Conservation (phyloP, 78 protist species). For the Speleostelium caveatum region DNA sequence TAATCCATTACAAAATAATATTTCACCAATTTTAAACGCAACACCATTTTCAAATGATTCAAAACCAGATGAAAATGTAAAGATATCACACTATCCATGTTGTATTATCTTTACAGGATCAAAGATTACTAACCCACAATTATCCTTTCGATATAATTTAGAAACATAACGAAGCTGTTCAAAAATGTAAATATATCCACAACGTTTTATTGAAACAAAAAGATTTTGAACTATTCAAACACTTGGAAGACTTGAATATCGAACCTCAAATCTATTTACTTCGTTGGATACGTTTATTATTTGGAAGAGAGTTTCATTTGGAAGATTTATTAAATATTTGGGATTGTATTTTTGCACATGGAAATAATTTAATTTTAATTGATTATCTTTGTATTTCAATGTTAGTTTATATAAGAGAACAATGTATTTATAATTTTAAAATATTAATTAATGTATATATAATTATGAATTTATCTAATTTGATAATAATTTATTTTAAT, state of each 20-base stretch:
- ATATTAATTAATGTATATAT: too few relatives aligned
- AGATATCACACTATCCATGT: too few relatives aligned
- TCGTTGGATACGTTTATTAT: constrained; percentile 88
- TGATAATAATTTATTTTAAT: not conserved
- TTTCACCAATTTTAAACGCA: too few relatives aligned
- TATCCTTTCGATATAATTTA: not conserved
- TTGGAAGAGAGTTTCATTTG: constrained; percentile 90
- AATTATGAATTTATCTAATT: too few relatives aligned
- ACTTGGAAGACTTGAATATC: constrained; percentile 50
- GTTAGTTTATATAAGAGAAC: constrained; percentile 80
- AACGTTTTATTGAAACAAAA: constrained; percentile 27
- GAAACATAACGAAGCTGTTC: constrained; percentile 45
- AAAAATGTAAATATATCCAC: constrained; percentile 69
- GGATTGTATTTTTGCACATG: constrained; percentile 88
- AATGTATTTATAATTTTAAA: constrained; percentile 34
- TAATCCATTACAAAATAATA: too few relatives aligned
- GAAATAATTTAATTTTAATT: constrained; percentile 50
- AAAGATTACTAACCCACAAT: not conserved
- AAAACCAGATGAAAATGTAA: too few relatives aligned
- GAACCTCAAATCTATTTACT: constrained; percentile 83
- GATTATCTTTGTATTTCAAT: constrained; percentile 82
- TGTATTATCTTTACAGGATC: not conserved
- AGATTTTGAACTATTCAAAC: constrained; percentile 54
- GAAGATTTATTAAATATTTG: constrained; percentile 86
- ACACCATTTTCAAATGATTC: too few relatives aligned